These are phyloP conservation scores for Epichloe elymi DNA, from an alignment of 2,329 filamentous ascomycete genomes.

Conservation along the genomic window DNA sequence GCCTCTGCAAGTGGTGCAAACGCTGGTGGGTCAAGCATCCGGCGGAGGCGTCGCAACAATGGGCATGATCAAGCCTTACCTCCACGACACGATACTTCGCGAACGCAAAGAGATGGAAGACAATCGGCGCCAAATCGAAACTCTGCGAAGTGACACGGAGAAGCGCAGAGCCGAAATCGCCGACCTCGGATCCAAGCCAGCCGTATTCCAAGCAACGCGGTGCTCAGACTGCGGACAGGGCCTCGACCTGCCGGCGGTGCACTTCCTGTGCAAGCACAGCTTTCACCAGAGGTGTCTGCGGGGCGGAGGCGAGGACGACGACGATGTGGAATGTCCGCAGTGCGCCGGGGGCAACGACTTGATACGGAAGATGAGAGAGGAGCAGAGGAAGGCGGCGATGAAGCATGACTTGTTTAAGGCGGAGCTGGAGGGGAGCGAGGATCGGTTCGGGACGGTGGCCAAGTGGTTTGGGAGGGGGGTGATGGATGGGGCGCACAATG, in stretches of 20 bases:
- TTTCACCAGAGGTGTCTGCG: constrained; percentile 85
- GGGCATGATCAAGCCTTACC: constrained; percentile 92
- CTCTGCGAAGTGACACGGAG: constrained; percentile 73
- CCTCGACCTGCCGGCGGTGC: constrained; percentile 79
- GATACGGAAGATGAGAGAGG: constrained; percentile 71
- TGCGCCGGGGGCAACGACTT: constrained; percentile 78
- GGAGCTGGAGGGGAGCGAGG: constrained; percentile 59
- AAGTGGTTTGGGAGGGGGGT: constrained; percentile 94
- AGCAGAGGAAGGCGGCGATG: constrained; percentile 75
- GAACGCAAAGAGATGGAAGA: constrained; percentile 73
- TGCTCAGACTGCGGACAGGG: constrained; percentile 70
- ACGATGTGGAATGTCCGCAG: constrained; percentile 68
- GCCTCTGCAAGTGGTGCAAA: constrained; percentile 91
- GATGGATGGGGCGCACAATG: constrained; percentile 45
- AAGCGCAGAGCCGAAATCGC: constrained; percentile 66
- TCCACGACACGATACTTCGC: constrained; percentile 75
- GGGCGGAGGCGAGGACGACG: constrained; percentile 29
- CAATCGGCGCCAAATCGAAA: constrained; percentile 70
- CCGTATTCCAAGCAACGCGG: constrained; percentile 79
- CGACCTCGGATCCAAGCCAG: constrained; percentile 65
- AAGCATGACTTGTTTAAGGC: constrained; percentile 82
- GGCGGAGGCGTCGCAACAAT: constrained; percentile 67
- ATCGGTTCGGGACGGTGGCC: constrained; percentile 80
- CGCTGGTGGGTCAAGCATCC: constrained; percentile 51
- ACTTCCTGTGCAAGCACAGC: constrained; percentile 93